phyloP scores from a whole-genome alignment of 306 rosid genomes.

The Argentina anserina region DNA sequence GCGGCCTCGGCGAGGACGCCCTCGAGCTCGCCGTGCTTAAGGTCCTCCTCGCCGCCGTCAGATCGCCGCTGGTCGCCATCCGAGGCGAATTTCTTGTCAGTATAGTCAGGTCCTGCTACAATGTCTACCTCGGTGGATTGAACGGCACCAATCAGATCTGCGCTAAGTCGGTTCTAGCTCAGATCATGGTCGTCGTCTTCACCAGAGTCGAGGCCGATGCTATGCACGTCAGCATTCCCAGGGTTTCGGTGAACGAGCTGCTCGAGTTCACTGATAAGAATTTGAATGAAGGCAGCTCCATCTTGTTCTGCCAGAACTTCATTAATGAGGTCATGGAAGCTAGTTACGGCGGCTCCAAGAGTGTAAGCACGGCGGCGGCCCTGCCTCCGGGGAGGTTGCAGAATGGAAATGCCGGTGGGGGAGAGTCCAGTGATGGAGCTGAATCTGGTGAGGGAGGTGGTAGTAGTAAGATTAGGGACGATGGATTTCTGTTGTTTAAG shows the following conservation, averaged over 20 bases:
- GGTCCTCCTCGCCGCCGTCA: slow-evolving; percentile 73
- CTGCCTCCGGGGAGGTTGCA: slow-evolving; percentile 23
- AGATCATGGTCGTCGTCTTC: slow-evolving; percentile 81
- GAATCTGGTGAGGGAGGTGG: slow-evolving; percentile 28
- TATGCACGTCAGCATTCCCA: slow-evolving; percentile 41
- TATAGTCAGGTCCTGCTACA: slow-evolving; percentile 86
- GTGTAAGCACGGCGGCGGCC: slow-evolving; percentile 11
- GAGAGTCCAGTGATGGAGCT: slow-evolving; percentile 38
- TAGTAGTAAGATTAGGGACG: slow-evolving; percentile 83
- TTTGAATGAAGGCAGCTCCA: slow-evolving; percentile 92
- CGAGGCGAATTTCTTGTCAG: slow-evolving; percentile 77
- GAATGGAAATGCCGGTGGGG: slow-evolving; percentile 36
- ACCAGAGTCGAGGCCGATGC: slow-evolving; percentile 77
- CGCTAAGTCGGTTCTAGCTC: slow-evolving; percentile 95
- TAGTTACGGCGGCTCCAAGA: slow-evolving; percentile 48
- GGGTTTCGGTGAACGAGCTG: slow-evolving; percentile 67
- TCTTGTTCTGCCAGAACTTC: slow-evolving; percentile 72
- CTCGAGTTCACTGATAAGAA: slow-evolving; percentile 92
- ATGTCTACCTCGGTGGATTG: slow-evolving; percentile 93
- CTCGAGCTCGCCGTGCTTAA: slow-evolving; percentile 79
- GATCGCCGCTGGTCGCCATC: slow-evolving; percentile 71
- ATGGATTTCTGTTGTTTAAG: slow-evolving; percentile 87
- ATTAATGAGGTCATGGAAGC: slow-evolving; percentile 81
- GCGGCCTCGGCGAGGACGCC: slow-evolving; percentile 78
- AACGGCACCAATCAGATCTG: slow-evolving; percentile 98